Conservation (phyloP, 805 yeast species). For the Saturnispora dispora region DNA sequence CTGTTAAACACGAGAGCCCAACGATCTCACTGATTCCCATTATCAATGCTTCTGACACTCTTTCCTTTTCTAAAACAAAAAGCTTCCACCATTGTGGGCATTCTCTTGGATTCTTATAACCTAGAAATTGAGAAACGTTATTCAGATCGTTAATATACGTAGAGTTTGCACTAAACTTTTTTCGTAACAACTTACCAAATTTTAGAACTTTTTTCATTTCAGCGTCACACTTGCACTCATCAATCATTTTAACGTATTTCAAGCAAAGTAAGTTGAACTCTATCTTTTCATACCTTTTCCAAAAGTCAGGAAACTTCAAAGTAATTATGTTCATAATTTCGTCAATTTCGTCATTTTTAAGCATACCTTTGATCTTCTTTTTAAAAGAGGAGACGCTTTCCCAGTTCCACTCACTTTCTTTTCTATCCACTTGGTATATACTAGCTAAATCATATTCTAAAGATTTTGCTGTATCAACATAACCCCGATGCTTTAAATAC, state of each 20-base stretch:
- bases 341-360: conserved; percentile 38
- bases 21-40: conserved; percentile 24
- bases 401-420: conserved; percentile 22
- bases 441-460: conserved; percentile 36
- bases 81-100: conserved; percentile 31
- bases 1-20: conserved; percentile 13
- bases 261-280: conserved; percentile 35
- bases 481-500: conserved; percentile 53
- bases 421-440: conserved; percentile 8
- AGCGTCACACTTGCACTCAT: not conserved
- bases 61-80: conserved; percentile 28
- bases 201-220: conserved; percentile 28
- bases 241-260: conserved; percentile 34
- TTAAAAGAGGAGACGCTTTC: conserved; percentile 12
- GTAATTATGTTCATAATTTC: conserved; percentile 32
- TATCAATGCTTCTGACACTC: conserved; percentile 33
- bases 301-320: conserved; percentile 31
- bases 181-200: conserved; percentile 31
- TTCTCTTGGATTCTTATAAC: conserved; percentile 39
- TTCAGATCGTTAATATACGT: conserved; percentile 30
- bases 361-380: conserved; percentile 34
- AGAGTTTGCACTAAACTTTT: conserved; percentile 25
- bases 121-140: conserved; percentile 42
- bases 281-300: conserved; percentile 26
- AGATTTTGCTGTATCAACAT: conserved; percentile 42